Percentiles rank a stretch among this genome's conserved stretches.
phyloP scores from a whole-genome alignment of 2,329 filamentous ascomycete species.

The Botryotinia calthae region DNA sequence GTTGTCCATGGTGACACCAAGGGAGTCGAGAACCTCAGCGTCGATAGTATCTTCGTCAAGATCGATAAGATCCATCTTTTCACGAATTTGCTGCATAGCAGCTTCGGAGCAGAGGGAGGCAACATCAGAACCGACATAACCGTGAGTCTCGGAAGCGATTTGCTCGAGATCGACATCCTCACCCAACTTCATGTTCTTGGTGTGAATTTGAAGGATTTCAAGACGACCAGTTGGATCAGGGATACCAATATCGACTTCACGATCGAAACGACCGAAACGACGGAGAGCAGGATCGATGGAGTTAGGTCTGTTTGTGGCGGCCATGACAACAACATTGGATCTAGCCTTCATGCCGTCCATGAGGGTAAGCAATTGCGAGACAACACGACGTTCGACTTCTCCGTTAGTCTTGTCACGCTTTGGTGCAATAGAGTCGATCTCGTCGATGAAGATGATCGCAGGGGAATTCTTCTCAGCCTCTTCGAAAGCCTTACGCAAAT shows the following conservation, averaged over 20 bases:
- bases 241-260: slow-evolving; percentile 97
- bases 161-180: slow-evolving; percentile 97
- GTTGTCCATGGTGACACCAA: slow-evolving; percentile 99
- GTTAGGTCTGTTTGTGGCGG: slow-evolving; percentile 97
- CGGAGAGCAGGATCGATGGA: slow-evolving; percentile 97
- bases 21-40: slow-evolving; percentile 94
- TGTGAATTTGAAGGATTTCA: slow-evolving; percentile 98
- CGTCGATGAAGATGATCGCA: slow-evolving; percentile 99
- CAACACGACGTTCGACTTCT: slow-evolving; percentile 96
- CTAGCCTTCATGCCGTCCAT: slow-evolving; percentile 99
- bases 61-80: slow-evolving; percentile 99
- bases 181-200: slow-evolving; percentile 99
- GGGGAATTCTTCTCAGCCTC: slow-evolving; percentile 99
- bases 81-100: slow-evolving; percentile 99
- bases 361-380: slow-evolving; percentile 92
- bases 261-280: slow-evolving; percentile 98
- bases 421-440: slow-evolving; percentile 97
- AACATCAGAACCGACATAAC: slow-evolving; percentile 98
- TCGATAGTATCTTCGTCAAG: slow-evolving; percentile 99
- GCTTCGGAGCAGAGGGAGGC: slow-evolving; percentile 98
- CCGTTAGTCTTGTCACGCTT: slow-evolving; percentile 99
- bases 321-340: slow-evolving; percentile 98
- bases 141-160: slow-evolving; percentile 96
- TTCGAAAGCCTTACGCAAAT: slow-evolving; percentile 97
- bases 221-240: slow-evolving; percentile 97